Evolutionary conservation across 805 yeast genomes (phyloP), one percentile per base, ranked within the genome.

Genomic region (Brettanomyces anomalus): DNA sequence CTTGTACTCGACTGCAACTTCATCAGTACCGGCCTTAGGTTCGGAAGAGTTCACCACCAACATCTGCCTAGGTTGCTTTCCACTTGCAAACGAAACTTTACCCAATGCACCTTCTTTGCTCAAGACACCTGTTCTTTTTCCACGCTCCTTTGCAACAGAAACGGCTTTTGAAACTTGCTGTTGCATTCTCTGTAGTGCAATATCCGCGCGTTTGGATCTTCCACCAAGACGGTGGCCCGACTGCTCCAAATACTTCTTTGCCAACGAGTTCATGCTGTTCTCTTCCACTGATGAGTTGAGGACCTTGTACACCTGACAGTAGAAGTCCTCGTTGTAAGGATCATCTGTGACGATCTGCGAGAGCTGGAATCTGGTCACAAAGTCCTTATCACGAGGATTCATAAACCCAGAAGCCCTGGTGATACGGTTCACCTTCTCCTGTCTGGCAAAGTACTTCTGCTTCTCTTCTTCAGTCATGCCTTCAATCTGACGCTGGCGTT

Each of bases 81-180:
- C 85, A 21, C 80, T 74, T 35, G 86, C 81, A 52, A 79, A 71
- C 11, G 89, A 76, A 45, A 88, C 83, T 64, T 82, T 85, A 52
- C 97, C 97, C 46, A 90, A 70, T 2, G 95, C 93, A 54, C 96
- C 96, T 56, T 82, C 95, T 55, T 75, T 75, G 39, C 69, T 68
- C 36, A 73, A 70, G 26, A 78, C 77, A 52, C 77, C 77, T 33
- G 73, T 66, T 64, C 80, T 80, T 42, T 86, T 83, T 39, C 76
- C 75, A 49, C 72, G 70, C 55, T 87, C 96, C 59, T 86, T 85
- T 19, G 97, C 98, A 33, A 86, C 90, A 43, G 90, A 85, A 15
- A 90, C 97, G 14, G 97, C 97, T 56, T 85, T 86, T 57, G 88
- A 94, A 42, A 90, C 96, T 67, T 90, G 97, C 61, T 88, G 96